Conservation (phyloP, 441 rosid genomes). For the Populus hybrid region DNA sequence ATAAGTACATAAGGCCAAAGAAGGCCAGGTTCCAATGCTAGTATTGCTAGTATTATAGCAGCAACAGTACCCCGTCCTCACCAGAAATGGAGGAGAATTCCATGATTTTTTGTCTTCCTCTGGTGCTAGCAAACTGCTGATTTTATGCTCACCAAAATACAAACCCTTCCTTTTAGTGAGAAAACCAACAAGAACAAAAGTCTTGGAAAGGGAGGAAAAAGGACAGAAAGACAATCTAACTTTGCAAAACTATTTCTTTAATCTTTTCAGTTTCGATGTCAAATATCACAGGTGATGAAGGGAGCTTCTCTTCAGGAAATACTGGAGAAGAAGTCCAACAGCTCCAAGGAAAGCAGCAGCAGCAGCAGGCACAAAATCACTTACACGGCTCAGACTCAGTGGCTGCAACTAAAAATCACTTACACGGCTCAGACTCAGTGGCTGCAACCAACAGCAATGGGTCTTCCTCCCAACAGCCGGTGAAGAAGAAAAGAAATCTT, state of each 20-base stretch:
- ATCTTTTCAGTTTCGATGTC: slow-evolving; percentile 36
- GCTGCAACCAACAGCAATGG: slow-evolving; percentile 29
- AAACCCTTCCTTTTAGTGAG: slow-evolving; percentile 20
- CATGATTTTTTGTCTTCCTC: slow-evolving; percentile 42
- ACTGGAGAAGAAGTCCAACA: slow-evolving; percentile 54
- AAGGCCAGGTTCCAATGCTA: slow-evolving; percentile 39
- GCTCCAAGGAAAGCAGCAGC: slow-evolving; percentile 32
- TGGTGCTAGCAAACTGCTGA: slow-evolving; percentile 12
- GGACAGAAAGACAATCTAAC: neutral
- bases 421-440: slow-evolving; percentile 12
- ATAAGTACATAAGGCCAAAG: slow-evolving; percentile 34
- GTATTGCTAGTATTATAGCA: slow-evolving; percentile 18
- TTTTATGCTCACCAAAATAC: slow-evolving; percentile 14
- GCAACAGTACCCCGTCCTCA: slow-evolving; percentile 11
- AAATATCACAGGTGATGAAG: slow-evolving; percentile 59
- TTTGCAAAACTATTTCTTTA: neutral
- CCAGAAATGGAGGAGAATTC: slow-evolving; percentile 39
- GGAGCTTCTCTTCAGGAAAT: slow-evolving; percentile 66
- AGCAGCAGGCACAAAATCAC: slow-evolving; percentile 13
- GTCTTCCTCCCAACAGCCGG: slow-evolving; percentile 33
- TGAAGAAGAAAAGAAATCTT: slow-evolving; percentile 64
- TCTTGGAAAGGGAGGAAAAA: slow-evolving; percentile 6
- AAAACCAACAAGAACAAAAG: slow-evolving; percentile 24
- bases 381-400: slow-evolving; percentile 12
- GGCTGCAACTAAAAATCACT: slow-evolving; percentile 1